These are phyloP conservation scores for Pezicula rhizophila DNA, from an alignment of 2,329 filamentous ascomycete species.

Conservation along the genomic window DNA sequence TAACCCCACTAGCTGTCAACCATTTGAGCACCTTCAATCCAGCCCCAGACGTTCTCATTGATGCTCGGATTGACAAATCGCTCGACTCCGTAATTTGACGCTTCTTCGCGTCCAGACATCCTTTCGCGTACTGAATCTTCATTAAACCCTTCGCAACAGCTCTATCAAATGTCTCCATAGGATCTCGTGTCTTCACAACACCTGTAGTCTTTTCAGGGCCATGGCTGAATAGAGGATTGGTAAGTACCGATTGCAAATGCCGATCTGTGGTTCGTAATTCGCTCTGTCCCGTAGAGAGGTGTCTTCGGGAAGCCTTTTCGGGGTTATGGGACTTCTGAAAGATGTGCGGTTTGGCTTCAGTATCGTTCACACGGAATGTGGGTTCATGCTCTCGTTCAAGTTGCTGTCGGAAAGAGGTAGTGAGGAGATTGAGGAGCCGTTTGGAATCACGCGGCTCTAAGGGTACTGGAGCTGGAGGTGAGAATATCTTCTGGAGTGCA, in stretches of 20 bases:
- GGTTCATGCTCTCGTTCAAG: constrained; percentile 49
- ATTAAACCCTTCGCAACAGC: constrained; percentile 26
- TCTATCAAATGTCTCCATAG: constrained; percentile 26
- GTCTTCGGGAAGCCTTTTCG: too few relatives aligned
- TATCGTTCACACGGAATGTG: constrained; percentile 12
- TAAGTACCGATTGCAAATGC: constrained; percentile 44
- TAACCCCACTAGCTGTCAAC: constrained; percentile 22
- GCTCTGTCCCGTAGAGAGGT: too few relatives aligned
- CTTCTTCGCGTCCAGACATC: constrained; percentile 19
- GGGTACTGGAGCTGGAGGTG: constrained; percentile 45
- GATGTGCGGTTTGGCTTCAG: too few relatives aligned
- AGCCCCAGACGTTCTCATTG: constrained; percentile 23
- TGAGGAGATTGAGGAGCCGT: constrained; percentile 53
- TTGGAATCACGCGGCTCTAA: constrained; percentile 51
- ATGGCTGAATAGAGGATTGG: constrained; percentile 39
- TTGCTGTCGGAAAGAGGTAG: constrained; percentile 56
- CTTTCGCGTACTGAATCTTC: constrained; percentile 18
- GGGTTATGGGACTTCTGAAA: too few relatives aligned
- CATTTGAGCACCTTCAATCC: constrained; percentile 25
- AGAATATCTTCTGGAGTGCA: constrained; percentile 33
- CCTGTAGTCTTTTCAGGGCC: neutral
- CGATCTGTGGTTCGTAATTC: constrained; percentile 28
- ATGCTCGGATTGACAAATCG: constrained; percentile 11
- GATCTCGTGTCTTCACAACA: constrained; percentile 7
- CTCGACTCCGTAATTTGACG: constrained; percentile 13